Evolutionary conservation across 2,329 filamentous ascomycete species (phyloP).

Genomic region (Stachybotrys elegans): DNA sequence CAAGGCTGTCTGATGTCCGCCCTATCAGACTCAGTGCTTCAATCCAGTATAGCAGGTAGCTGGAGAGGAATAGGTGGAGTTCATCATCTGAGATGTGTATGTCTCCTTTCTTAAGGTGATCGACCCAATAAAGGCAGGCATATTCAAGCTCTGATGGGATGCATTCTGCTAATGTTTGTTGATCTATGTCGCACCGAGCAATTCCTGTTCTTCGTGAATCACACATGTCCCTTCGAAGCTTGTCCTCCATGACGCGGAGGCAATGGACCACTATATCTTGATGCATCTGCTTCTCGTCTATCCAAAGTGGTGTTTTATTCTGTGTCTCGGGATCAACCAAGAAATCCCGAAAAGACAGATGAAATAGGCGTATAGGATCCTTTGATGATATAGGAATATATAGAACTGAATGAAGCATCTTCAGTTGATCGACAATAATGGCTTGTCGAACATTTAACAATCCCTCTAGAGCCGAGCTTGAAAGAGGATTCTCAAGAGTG

Average conservation of each 20-base stretch:
- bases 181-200: background rate
- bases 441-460: conserved; percentile 17
- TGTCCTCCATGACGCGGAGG: conserved; percentile 4
- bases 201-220: conserved; percentile 2
- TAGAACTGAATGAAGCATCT: conserved; percentile 28
- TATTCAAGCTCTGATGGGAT: conserved; percentile 15
- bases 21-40: conserved; percentile 29
- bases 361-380: conserved; percentile 21
- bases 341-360: conserved; percentile 32
- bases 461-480: conserved; percentile 15
- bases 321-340: conserved; percentile 16
- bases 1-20: conserved; percentile 9
- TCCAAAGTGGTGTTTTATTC: conserved; percentile 8
- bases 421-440: conserved; percentile 14
- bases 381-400: conserved; percentile 17
- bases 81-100: background rate
- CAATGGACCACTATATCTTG: conserved; percentile 3
- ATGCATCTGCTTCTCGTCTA: conserved; percentile 8
- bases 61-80: background rate
- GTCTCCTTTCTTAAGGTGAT: conserved; percentile 1
- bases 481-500: conserved; percentile 24
- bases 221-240: conserved; percentile 21
- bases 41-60: background rate
- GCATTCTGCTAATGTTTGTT: background rate
- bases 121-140: conserved; percentile 1